Evolutionary conservation across 2,329 filamentous ascomycete species (phyloP), one percentile per base, ranked within the genome.

Genomic region (Cladosporium sp.): DNA sequence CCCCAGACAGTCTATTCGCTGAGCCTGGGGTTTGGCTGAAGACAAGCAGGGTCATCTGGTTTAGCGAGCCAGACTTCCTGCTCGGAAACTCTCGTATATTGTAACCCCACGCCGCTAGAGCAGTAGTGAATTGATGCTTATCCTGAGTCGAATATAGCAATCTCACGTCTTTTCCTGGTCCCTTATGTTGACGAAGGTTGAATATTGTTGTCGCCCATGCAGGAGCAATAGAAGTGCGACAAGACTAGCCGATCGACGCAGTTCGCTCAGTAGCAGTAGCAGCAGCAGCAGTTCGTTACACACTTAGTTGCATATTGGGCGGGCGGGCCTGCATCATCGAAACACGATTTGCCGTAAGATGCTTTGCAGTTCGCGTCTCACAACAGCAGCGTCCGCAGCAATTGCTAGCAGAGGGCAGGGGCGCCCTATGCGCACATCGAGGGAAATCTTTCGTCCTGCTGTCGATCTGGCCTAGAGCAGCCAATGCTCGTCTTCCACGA

Each of bases 1-100:
- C 35, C 35, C 35, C 35, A 39, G 36, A 24, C 4, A 13, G 32
- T n/a, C 25, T 28, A 42, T 53, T 53, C 50, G 37, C 50, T 20
- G 50, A 37, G 45, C 28, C 50, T 34, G n/a, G 50, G 50, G 50
- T 44, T 44, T 53, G 50, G 50, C 50, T 53, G 50, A 53, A 53
- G 50, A 53, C 37, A 17, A 20, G 24, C 50, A 53, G 50, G 50
- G 37, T 20, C 47, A n/a, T 34, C 1, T 17, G 20, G 49, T 32
- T 28, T 52, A 45, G 42, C 42, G 42, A 45, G 49, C 49, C 49
- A 52, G 34, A 37, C 22, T 44, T 17, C 22, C 10, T 44, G 15
- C 50, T 42, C 19, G 36, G n/a, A 7, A 53, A 42, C 50, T 35
- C 24, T 42, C 50, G 37, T 42, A 34, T 42, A 52, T 52, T 37